phyloP scores from a whole-genome alignment of 2,329 filamentous ascomycete genomes.

The Aspergillus quadrilineatus region DNA sequence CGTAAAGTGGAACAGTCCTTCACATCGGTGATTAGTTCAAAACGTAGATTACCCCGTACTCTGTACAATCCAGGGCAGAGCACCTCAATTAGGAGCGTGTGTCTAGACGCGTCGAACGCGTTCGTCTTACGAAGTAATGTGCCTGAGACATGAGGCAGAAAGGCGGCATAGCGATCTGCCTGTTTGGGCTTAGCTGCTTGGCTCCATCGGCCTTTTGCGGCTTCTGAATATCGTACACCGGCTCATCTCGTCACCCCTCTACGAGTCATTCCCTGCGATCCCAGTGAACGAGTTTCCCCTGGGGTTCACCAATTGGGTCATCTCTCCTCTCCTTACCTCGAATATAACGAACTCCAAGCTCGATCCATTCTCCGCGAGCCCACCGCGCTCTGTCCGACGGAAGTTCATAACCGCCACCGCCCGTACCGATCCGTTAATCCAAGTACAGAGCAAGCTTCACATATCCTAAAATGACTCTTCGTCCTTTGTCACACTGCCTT shows the following conservation, averaged over 20 bases:
- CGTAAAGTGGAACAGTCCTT: not conserved
- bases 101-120: constrained; percentile 33
- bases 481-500: constrained; percentile 39
- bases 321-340: constrained; percentile 14
- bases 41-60: not conserved
- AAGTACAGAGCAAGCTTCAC: constrained; percentile 16
- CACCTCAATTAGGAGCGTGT: constrained; percentile 5
- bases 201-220: constrained; percentile 40
- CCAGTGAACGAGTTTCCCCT: constrained; percentile 23
- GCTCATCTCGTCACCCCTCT: constrained; percentile 32
- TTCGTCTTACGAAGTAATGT: constrained; percentile 14
- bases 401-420: constrained; percentile 21
- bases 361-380: constrained; percentile 11
- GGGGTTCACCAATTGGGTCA: constrained; percentile 28
- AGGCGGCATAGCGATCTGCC: constrained; percentile 27
- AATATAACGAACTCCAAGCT: constrained; percentile 12
- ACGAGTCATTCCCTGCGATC: constrained; percentile 19
- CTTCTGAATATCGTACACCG: constrained; percentile 37
- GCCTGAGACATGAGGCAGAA: constrained; percentile 31
- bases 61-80: not conserved
- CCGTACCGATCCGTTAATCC: constrained; percentile 15
- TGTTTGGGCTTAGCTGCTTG: constrained; percentile 30
- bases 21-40: not conserved
- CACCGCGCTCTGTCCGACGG: constrained; percentile 18
- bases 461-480: constrained; percentile 39